Conservation (phyloP, 2,329 filamentous ascomycete species). For the Talaromyces sp. region DNA sequence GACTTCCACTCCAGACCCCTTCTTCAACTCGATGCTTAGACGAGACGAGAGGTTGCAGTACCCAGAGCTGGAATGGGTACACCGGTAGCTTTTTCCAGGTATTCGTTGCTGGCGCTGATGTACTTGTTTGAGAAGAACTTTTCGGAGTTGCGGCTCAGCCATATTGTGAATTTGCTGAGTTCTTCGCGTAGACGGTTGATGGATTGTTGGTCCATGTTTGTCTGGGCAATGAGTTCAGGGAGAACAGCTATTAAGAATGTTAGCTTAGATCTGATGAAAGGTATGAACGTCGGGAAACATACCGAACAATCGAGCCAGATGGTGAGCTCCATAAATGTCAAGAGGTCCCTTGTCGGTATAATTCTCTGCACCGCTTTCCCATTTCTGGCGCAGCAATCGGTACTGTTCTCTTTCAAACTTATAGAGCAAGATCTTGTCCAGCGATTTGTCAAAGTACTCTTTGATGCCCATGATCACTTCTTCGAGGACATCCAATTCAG, state of each 20-base stretch:
- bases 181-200: conserved; percentile 87
- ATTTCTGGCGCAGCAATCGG: conserved; percentile 69
- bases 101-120: conserved; percentile 42
- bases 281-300: conserved; percentile 36
- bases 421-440: conserved; percentile 88
- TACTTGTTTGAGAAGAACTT: conserved; percentile 66
- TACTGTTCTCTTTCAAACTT: conserved; percentile 92
- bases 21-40: conserved; percentile 18
- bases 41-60: conserved; percentile 35
- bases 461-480: conserved; percentile 83
- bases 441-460: conserved; percentile 89
- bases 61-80: conserved; percentile 31
- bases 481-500: conserved; percentile 80
- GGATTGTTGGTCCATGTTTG: conserved; percentile 94
- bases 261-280: conserved; percentile 63
- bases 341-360: conserved; percentile 68
- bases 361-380: conserved; percentile 62
- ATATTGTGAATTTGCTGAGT: conserved; percentile 78
- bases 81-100: conserved; percentile 37
- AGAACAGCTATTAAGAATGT: conserved; percentile 12
- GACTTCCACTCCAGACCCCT: neutral
- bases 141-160: conserved; percentile 74
- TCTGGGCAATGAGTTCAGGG: conserved; percentile 91
- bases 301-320: conserved; percentile 87
- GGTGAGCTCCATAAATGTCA: conserved; percentile 90